Evolutionary conservation across 352 stramenopile species (phyloP).

Genomic region (Pythium chondricola): DNA sequence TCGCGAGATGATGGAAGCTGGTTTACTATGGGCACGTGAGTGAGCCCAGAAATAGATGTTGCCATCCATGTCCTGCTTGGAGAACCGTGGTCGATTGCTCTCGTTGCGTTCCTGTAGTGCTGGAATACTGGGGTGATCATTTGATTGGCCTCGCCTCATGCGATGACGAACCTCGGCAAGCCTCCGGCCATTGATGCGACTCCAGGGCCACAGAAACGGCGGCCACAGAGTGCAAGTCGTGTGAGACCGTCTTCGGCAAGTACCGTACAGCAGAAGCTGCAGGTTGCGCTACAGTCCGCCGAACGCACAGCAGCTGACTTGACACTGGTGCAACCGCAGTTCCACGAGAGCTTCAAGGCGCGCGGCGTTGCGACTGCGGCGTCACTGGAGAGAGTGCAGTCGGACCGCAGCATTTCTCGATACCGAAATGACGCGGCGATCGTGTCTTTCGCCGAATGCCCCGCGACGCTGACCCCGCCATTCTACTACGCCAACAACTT

Average conservation of each 20-base stretch:
- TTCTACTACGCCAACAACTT: slow-evolving; percentile 62
- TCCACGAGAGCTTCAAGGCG: slow-evolving; percentile 18
- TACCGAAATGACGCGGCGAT: slow-evolving; percentile 51
- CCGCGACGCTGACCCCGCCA: slow-evolving; percentile 2
- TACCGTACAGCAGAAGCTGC: slow-evolving; percentile 59
- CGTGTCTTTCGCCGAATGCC: slow-evolving; percentile 52
- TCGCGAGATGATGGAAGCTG: too few relatives aligned
- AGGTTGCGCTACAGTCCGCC: slow-evolving; percentile 44
- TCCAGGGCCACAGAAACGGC: too few relatives aligned
- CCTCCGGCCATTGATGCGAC: neutral
- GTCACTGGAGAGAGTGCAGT: slow-evolving; percentile 9
- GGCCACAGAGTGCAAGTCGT: slow-evolving; percentile 6
- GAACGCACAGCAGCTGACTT: slow-evolving; percentile 34
- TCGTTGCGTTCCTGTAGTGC: too few relatives aligned
- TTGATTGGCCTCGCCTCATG: neutral
- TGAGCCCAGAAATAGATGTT: too few relatives aligned
- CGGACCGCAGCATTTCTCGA: slow-evolving; percentile 29
- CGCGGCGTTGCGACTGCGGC: slow-evolving; percentile 9
- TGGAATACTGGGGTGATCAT: too few relatives aligned
- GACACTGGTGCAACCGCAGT: slow-evolving; percentile 8
- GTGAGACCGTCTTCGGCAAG: slow-evolving; percentile 17
- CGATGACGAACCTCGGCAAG: neutral
- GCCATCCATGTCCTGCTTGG: too few relatives aligned
- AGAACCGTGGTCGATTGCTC: too few relatives aligned
- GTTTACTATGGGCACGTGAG: neutral